Percentiles rank a stretch among this genome's conserved stretches.
phyloP scores from a whole-genome alignment of 345 rosid genomes.

The Salix arbutifolia region DNA sequence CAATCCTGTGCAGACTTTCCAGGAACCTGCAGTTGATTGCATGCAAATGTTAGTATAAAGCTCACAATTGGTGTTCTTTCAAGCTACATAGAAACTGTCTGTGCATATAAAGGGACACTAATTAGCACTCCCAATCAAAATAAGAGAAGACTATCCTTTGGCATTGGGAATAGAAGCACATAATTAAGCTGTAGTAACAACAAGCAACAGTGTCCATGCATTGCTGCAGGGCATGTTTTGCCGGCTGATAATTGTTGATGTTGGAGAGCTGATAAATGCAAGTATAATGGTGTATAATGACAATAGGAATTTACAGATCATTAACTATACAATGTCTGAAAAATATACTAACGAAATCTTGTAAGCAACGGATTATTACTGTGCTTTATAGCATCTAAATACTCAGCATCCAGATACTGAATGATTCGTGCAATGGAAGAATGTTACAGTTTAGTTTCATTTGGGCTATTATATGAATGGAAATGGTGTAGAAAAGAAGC shows the following conservation, averaged over 20 bases:
- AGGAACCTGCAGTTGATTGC: slow-evolving; percentile 49
- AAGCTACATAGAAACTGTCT: not conserved
- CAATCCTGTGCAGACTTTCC: slow-evolving; percentile 82
- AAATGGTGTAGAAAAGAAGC: not conserved
- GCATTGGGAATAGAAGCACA: not conserved
- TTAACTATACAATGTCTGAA: not conserved
- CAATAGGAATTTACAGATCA: not conserved
- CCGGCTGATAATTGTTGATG: not conserved
- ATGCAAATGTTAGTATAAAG: not conserved
- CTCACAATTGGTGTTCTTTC: not conserved
- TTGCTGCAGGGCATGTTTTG: not conserved
- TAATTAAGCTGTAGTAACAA: not conserved
- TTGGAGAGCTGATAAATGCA: not conserved
- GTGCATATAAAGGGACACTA: not conserved
- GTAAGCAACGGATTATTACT: not conserved
- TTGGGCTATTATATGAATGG: not conserved
- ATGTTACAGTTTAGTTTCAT: not conserved
- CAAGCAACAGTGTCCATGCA: not conserved
- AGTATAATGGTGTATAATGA: not conserved
- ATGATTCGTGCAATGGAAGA: not conserved
- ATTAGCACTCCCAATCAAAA: not conserved
- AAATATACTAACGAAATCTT: not conserved
- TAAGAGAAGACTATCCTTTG: not conserved
- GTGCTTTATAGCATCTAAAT: not conserved
- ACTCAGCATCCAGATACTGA: not conserved